Evolutionary conservation across 176 grass and related monocot genomes (phyloP).

Genomic region (sorghum (Sorghum bicolor)): Sorghum_bicolor_NCBIv3 NC_012878.2:51060501-51061000

Average conservation of each 20-base stretch:
- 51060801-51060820: background rate
- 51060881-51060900: conserved; percentile 62
- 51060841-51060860: background rate
- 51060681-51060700: conserved; percentile 30
- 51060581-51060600: conserved; percentile 97
- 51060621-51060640: conserved; percentile 98
- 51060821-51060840: background rate
- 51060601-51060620: conserved; percentile 92
- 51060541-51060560: conserved; percentile 30
- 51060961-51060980: conserved; percentile 41
- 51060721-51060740: background rate
- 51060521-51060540: conserved; percentile 88
- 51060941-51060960: background rate
- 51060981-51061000: conserved; percentile 78
- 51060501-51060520: conserved; percentile 84
- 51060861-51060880: conserved; percentile 26
- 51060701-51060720: conserved; percentile 46
- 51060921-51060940: background rate
- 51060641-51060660: conserved; percentile 83
- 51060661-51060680: conserved; percentile 51
- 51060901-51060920: conserved; percentile 51
- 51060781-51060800: too few relatives aligned
- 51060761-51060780: background rate
- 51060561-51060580: conserved; percentile 73
- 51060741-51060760: background rate